Evolutionary conservation across 108 stramenopile genomes (phyloP), one percentile per base, ranked within the genome.

Genomic region (Cyclotella kingstonii): DNA sequence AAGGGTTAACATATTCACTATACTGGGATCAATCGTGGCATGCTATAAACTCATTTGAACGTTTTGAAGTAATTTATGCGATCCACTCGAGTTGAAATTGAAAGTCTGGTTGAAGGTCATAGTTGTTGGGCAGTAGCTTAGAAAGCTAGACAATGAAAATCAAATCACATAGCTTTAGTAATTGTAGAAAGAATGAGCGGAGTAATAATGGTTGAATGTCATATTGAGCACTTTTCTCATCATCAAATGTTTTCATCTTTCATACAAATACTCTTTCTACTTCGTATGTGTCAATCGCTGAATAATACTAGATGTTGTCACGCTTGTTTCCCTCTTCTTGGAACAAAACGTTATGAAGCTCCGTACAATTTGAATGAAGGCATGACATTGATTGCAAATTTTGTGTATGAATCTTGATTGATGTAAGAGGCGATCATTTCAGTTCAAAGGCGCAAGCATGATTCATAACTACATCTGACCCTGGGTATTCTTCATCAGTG

Each of bases 1-100:
- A 0, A 96, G 70, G 93, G 95, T 96, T 61, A 94, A 95, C 3
- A 93, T 96, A 75, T 96, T 95, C 30, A 96, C 95, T 0, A 93
- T 96, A 6, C 95, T 93, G 1, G 95, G 95, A 71, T 96, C 95
- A 52, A 93, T 80, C 1, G 81, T 81, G n/a, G n/a, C 27, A 84
- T 65, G 68, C 80, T 81, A 43, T 79, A 76, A n/a, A 85, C 67
- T 9, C 44, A 39, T 39, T 44, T 22, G 30, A 78, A 30, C 1
- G 54, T 66, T 17, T 52, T 21, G 9, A 69, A 75, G 23, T 31
- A 19, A 19, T 35, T 10, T 45, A 64, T 67, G 64, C 77, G 80
- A n/a, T 55, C 78, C 69, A 21, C 23, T 66, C 30, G 27, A 39
- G 52, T 44, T 60, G 2, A n/a, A 17, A n/a, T 41, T 56, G 54